phyloP scores from a whole-genome alignment of 148 eudicot species.

The Vaccinium vitisidaea region DNA sequence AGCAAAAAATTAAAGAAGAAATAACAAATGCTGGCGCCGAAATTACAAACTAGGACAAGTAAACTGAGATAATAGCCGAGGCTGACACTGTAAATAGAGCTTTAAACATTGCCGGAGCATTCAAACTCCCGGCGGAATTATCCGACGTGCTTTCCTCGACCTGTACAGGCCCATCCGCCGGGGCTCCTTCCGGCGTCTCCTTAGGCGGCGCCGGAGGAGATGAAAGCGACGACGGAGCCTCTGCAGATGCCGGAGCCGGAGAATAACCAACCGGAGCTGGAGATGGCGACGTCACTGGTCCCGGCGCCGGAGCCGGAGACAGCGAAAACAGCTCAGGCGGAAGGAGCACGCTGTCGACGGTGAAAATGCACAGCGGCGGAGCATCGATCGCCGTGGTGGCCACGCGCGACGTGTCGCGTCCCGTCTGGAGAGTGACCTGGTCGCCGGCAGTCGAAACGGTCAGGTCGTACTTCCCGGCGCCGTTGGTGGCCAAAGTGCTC shows the following conservation, averaged over 20 bases:
- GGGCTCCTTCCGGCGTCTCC: constrained; percentile 32
- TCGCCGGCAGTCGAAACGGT: constrained; percentile 30
- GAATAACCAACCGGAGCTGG: constrained; percentile 35
- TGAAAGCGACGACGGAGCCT: constrained; percentile 15
- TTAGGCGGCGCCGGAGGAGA: constrained; percentile 25
- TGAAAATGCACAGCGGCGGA: constrained; percentile 47
- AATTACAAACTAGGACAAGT: constrained; percentile 41
- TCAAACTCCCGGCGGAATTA: constrained; percentile 21
- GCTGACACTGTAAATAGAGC: constrained; percentile 33
- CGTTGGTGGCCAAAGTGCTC: constrained; percentile 54
- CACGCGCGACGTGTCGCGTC: constrained; percentile 41
- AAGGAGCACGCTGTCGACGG: constrained; percentile 58
- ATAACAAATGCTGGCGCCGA: not conserved
- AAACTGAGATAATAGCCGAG: constrained; percentile 29
- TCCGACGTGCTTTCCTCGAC: constrained; percentile 34
- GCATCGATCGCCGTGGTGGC: constrained; percentile 38
- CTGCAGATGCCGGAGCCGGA: constrained; percentile 13
- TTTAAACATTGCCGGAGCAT: constrained; percentile 19
- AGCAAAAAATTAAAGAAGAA: not conserved
- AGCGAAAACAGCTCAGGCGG: constrained; percentile 51
- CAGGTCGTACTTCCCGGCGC: constrained; percentile 49
- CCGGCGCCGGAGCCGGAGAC: constrained; percentile 41
- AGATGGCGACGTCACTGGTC: constrained; percentile 33
- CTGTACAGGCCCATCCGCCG: constrained; percentile 16
- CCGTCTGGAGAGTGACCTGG: constrained; percentile 39